These are phyloP conservation scores for Xanthoceras sorbifolium DNA, from an alignment of 345 rosid genomes.

Conservation along the genomic window DNA sequence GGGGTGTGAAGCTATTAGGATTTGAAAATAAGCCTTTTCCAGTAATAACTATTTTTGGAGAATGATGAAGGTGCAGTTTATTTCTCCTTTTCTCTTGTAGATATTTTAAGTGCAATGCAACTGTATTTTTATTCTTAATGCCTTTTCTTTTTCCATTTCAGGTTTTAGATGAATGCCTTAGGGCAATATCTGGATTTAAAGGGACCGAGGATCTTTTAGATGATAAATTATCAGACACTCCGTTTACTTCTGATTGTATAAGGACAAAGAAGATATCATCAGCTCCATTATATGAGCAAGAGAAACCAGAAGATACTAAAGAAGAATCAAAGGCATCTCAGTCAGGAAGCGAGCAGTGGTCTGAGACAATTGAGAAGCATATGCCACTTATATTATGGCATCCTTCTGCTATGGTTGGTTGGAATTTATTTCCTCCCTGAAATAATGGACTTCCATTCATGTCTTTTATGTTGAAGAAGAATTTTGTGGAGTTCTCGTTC, in stretches of 20 bases:
- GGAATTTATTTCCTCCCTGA: conserved; percentile 7
- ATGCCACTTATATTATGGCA: conserved; percentile 65
- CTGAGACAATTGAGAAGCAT: conserved; percentile 67
- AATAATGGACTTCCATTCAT: conserved; percentile 5
- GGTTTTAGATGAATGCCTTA: conserved; percentile 92
- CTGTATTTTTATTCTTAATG: conserved; percentile 8
- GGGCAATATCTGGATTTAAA: conserved; percentile 88
- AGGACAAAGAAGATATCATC: conserved; percentile 78
- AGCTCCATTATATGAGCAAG: conserved; percentile 76
- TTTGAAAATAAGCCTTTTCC: background rate
- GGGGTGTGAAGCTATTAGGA: background rate
- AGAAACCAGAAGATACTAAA: conserved; percentile 38
- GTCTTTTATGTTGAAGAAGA: conserved; percentile 11
- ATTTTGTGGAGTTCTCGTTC: background rate
- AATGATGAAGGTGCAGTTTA: background rate
- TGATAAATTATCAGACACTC: conserved; percentile 63
- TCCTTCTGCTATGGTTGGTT: conserved; percentile 77
- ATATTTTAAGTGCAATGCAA: background rate
- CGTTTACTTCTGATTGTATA: conserved; percentile 83
- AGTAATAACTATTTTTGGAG: background rate
- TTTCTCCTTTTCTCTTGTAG: background rate
- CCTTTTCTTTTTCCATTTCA: conserved; percentile 30
- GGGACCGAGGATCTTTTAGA: conserved; percentile 84
- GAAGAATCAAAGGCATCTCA: conserved; percentile 41
- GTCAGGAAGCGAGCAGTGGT: conserved; percentile 72